A percentile compares a stretch with the other conserved stretches of the same genome.
Conservation (phyloP, 331 rosid genomes). For the Acacia pycnantha region DNA sequence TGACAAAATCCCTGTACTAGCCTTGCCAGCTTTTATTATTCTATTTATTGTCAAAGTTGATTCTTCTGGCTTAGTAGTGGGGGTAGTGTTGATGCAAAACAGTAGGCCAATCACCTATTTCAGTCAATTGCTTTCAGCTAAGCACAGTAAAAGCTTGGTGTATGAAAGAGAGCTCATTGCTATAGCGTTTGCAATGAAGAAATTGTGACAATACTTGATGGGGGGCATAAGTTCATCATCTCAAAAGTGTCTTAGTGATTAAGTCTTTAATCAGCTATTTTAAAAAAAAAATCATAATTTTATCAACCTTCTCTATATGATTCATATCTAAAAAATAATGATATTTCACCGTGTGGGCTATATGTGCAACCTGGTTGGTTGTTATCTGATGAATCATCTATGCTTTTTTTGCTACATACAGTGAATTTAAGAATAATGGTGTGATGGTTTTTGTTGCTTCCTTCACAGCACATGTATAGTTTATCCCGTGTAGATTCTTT, state of each 20-base stretch:
- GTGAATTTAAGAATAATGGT: neutral
- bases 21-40: neutral
- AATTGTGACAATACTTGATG: neutral
- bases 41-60: no score
- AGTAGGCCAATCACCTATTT: neutral
- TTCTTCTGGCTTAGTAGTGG: neutral
- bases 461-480: neutral
- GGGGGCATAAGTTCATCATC: neutral
- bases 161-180: neutral
- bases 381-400: conserved; percentile 5
- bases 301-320: neutral
- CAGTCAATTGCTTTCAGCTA: neutral
- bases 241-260: neutral
- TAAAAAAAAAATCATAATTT: neutral
- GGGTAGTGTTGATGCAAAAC: neutral
- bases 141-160: neutral
- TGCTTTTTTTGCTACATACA: conserved; percentile 9
- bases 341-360: neutral
- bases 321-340: neutral
- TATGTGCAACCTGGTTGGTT: neutral
- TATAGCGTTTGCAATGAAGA: neutral
- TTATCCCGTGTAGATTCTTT: conserved; percentile 8
- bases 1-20: neutral
- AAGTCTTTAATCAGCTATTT: neutral
- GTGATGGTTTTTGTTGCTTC: neutral